A percentile compares a stretch with the other conserved stretches of the same genome.
These are phyloP conservation scores for Phytopythium mirpurense DNA, from an alignment of 352 stramenopile genomes.

Conservation along the genomic window DNA sequence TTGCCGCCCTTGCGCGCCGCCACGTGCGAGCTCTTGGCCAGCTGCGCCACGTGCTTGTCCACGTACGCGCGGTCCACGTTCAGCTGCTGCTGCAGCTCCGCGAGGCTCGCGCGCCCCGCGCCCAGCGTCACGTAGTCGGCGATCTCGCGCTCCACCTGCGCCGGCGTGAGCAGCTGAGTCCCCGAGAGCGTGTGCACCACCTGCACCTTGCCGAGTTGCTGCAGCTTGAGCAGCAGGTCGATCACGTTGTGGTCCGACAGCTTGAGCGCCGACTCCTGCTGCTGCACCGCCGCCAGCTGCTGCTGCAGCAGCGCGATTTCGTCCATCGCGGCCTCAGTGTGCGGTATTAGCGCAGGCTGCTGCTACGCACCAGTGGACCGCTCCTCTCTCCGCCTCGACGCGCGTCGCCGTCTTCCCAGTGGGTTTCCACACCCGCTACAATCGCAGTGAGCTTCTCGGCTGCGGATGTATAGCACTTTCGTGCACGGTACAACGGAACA, in stretches of 20 bases:
- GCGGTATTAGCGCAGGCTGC: no score
- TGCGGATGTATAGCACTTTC: constrained; percentile 3
- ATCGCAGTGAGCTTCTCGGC: no score
- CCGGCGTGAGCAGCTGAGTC: constrained; percentile 76
- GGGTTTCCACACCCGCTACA: no score
- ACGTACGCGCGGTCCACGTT: constrained; percentile 74
- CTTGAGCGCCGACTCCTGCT: constrained; percentile 72
- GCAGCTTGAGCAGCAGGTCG: constrained; percentile 72
- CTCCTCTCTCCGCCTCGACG: no score
- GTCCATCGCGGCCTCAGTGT: constrained; percentile 43
- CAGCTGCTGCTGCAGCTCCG: constrained; percentile 57
- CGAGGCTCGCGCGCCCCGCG: constrained; percentile 57
- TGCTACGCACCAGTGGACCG: no score
- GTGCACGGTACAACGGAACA: background rate
- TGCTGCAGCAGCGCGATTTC: constrained; percentile 78
- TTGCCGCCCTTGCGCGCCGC: constrained; percentile 4
- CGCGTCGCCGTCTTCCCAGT: no score
- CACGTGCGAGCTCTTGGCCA: constrained; percentile 25
- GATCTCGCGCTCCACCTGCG: constrained; percentile 70
- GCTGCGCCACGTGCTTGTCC: constrained; percentile 45
- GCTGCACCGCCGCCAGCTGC: constrained; percentile 73
- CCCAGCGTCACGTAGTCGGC: constrained; percentile 64
- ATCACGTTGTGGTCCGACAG: constrained; percentile 82
- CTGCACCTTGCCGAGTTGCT: constrained; percentile 69
- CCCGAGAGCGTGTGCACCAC: constrained; percentile 76